These are phyloP conservation scores for Delonix regia DNA, from an alignment of 306 rosid species.

Conservation along the genomic window DNA sequence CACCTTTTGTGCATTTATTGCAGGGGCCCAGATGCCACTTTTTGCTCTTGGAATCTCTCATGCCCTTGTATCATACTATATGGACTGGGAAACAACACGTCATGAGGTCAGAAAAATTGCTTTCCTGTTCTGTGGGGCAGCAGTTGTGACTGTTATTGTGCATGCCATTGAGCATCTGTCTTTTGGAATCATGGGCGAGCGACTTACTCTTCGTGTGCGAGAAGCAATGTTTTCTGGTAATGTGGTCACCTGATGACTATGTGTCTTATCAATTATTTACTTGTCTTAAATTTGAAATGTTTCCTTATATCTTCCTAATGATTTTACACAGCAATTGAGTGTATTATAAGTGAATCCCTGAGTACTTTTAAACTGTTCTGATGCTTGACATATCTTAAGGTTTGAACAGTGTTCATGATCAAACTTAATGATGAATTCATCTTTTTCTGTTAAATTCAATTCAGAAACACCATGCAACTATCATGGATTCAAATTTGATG, in stretches of 20 bases:
- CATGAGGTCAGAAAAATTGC: slow-evolving; percentile 72
- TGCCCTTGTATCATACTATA: slow-evolving; percentile 89
- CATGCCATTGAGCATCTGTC: slow-evolving; percentile 86
- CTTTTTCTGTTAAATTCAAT: slow-evolving; percentile 1
- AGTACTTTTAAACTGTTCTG: neutral
- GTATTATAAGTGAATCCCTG: neutral
- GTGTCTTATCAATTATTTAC: neutral
- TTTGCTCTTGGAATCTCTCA: slow-evolving; percentile 95
- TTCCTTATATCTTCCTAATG: slow-evolving; percentile 15
- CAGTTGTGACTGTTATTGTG: slow-evolving; percentile 71
- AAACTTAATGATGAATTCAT: slow-evolving; percentile 23
- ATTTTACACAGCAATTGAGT: slow-evolving; percentile 1
- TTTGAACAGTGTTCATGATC: slow-evolving; percentile 20
- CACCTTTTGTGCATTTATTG: slow-evolving; percentile 73
- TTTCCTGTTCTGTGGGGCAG: slow-evolving; percentile 72
- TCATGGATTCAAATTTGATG: neutral
- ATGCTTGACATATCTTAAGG: slow-evolving; percentile 7
- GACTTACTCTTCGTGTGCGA: slow-evolving; percentile 90
- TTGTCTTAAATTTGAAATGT: neutral
- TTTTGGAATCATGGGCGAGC: slow-evolving; percentile 95
- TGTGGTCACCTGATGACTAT: slow-evolving; percentile 18
- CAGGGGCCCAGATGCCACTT: slow-evolving; percentile 98
- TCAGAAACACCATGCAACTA: neutral
- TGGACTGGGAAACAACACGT: slow-evolving; percentile 93
- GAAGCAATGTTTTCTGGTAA: slow-evolving; percentile 89